Conservation (phyloP, 2,329 filamentous ascomycete genomes). For the Paecilomyces variotii region DNA sequence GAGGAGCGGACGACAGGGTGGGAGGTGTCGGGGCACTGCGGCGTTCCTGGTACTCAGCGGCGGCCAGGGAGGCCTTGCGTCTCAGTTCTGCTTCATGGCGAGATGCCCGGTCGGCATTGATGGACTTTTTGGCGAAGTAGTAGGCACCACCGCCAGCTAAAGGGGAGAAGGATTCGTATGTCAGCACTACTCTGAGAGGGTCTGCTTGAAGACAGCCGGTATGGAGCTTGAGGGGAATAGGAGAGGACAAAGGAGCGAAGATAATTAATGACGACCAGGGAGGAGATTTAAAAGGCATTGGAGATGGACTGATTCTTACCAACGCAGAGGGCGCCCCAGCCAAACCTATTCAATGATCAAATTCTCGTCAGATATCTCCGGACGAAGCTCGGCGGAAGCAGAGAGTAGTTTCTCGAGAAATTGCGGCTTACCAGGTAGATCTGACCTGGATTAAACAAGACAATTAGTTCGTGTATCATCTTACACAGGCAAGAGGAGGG, state of each 20-base stretch:
- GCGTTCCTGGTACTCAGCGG: constrained; percentile 27
- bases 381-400: neutral
- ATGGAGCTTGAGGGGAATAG: neutral
- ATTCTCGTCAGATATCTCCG: constrained; percentile 8
- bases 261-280: neutral
- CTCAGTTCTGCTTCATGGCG: constrained; percentile 64
- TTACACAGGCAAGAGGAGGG: neutral
- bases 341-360: constrained; percentile 53
- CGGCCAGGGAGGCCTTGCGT: constrained; percentile 36
- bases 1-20: constrained; percentile 1
- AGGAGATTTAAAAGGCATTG: neutral
- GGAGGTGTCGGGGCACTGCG: constrained; percentile 17
- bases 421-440: constrained; percentile 49
- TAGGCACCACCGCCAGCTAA: constrained; percentile 84
- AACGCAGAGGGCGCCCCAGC: constrained; percentile 82
- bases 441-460: constrained; percentile 35
- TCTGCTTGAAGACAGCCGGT: neutral
- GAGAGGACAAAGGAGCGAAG: neutral
- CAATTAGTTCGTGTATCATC: neutral
- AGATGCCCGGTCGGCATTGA: constrained; percentile 78
- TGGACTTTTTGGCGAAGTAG: constrained; percentile 88
- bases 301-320: constrained; percentile 46
- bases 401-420: neutral
- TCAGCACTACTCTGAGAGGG: neutral
- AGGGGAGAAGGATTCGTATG: constrained; percentile 4